These are phyloP conservation scores for Pestalotiopsis sp. DNA, from an alignment of 2,329 filamentous ascomycete species.

Conservation along the genomic window DNA sequence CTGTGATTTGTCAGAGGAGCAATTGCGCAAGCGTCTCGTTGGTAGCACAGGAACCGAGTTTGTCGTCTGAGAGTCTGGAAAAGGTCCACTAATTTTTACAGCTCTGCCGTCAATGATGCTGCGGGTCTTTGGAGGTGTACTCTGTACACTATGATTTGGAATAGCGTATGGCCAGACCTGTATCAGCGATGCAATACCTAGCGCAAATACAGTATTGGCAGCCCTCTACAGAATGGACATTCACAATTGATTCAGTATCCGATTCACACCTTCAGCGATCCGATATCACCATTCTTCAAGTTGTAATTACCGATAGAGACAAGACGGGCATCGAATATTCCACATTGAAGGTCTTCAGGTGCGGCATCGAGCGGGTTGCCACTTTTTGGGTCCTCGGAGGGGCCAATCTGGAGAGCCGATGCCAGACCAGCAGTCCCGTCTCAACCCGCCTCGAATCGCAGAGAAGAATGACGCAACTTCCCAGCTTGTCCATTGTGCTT, in stretches of 20 bases:
- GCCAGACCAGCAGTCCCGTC: neutral
- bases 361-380: neutral
- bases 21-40: neutral
- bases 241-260: too few species aligned
- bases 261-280: too few species aligned
- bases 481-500: neutral
- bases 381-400: neutral
- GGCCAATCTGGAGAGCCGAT: neutral
- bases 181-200: too few species aligned
- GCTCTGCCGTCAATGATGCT: neutral
- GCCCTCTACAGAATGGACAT: too few species aligned
- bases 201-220: too few species aligned
- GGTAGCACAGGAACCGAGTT: neutral
- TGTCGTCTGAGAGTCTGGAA: neutral
- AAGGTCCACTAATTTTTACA: neutral
- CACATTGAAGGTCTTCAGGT: neutral
- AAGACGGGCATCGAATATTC: neutral
- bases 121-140: neutral
- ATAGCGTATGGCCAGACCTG: too few species aligned
- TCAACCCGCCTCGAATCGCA: neutral
- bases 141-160: neutral
- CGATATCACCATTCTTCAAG: too few species aligned
- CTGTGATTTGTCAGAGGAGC: slow-evolving; percentile 13
- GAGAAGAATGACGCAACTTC: neutral
- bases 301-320: too few species aligned